Evolutionary conservation across 805 yeast species (phyloP).

Genomic region (Yarrowia sp.): DNA sequence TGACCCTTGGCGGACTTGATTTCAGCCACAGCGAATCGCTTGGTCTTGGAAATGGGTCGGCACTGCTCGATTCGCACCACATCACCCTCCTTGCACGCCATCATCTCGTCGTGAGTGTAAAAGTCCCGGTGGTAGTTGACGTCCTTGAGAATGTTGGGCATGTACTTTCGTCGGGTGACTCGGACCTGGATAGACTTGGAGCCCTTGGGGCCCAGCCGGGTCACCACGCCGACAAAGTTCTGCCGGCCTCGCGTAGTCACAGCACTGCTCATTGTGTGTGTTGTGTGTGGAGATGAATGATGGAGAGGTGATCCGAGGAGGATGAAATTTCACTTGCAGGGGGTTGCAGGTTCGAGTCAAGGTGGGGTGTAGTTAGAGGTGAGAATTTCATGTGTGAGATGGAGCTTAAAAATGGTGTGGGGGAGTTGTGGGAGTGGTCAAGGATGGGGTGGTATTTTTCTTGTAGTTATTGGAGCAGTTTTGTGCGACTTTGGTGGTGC

Average conservation of each 20-base stretch:
- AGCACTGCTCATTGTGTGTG: conserved; percentile 8
- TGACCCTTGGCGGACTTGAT: conserved; percentile 89
- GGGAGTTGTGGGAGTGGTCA: too few species aligned
- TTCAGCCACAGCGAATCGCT: conserved; percentile 90
- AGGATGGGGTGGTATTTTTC: too few species aligned
- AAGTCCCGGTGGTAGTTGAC: conserved; percentile 79
- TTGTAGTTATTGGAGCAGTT: too few species aligned
- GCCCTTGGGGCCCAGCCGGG: conserved; percentile 91
- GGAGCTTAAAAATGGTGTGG: too few species aligned
- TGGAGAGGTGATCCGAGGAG: not conserved
- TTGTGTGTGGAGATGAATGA: not conserved
- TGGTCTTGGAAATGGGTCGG: conserved; percentile 81
- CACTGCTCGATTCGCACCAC: conserved; percentile 86
- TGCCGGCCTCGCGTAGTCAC: conserved; percentile 74
- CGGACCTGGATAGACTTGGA: conserved; percentile 93
- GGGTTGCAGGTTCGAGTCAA: too few species aligned
- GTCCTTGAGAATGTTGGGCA: conserved; percentile 60
- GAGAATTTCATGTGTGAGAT: too few species aligned
- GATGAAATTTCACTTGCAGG: conserved; percentile 2
- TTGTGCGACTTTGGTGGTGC: too few species aligned
- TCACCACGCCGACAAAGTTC: conserved; percentile 88
- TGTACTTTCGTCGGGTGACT: conserved; percentile 77
- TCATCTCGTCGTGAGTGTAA: conserved; percentile 92
- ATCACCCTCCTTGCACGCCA: conserved; percentile 93
- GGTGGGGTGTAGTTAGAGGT: too few species aligned